Conservation (phyloP, 768 basidiomycete genomes). For the Suillus sp. region DNA sequence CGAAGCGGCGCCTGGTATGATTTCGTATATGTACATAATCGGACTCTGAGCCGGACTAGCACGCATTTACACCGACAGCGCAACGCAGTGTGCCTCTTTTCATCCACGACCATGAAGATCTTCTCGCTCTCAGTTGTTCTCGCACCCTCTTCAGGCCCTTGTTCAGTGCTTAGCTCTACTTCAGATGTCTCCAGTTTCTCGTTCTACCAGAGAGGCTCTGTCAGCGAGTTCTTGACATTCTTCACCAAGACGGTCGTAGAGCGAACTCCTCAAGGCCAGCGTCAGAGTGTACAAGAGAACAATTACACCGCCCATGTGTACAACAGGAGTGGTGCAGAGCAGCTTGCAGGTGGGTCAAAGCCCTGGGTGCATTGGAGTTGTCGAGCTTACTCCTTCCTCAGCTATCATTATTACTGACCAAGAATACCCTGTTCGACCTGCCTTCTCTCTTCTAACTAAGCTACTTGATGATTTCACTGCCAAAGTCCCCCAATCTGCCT, state of each 20-base stretch:
- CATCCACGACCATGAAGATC: conserved; percentile 70
- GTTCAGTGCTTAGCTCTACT: conserved; percentile 64
- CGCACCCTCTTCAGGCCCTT: conserved; percentile 62
- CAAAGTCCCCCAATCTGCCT: conserved; percentile 74
- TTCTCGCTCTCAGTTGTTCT: conserved; percentile 77
- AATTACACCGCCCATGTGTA: conserved; percentile 92
- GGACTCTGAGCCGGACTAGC: not conserved
- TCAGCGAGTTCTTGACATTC: conserved; percentile 93
- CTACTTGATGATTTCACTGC: conserved; percentile 89
- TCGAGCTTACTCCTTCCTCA: conserved; percentile 33
- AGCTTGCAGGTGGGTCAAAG: conserved; percentile 68
- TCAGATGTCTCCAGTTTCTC: conserved; percentile 88
- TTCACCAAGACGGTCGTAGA: conserved; percentile 92
- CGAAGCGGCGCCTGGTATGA: not conserved
- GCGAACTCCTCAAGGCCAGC: conserved; percentile 81
- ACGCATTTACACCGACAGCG: not conserved
- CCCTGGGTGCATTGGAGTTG: not conserved
- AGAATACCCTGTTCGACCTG: conserved; percentile 95
- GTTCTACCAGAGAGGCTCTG: conserved; percentile 88
- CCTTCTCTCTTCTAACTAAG: conserved; percentile 93
- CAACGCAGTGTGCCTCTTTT: conserved; percentile 10
- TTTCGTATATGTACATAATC: conserved; percentile 6
- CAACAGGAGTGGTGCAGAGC: conserved; percentile 84
- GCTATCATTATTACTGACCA: conserved; percentile 92
- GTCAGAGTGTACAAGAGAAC: conserved; percentile 94